Evolutionary conservation across 23 red algal species (phyloP).

Genomic region (Gracilaria gracilis): DNA sequence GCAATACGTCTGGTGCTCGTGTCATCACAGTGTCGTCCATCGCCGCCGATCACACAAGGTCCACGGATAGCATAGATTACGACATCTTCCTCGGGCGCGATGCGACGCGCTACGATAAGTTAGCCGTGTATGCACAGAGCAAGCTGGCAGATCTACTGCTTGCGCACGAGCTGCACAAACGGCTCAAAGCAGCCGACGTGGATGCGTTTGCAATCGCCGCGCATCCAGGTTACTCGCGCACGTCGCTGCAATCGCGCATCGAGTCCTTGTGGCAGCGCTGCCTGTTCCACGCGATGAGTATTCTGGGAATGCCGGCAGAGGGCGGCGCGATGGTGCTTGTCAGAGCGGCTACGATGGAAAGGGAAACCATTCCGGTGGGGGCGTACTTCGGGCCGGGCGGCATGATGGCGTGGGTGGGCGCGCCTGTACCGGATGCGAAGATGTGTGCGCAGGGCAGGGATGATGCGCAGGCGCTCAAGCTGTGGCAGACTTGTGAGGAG

Average conservation of each 20-base stretch:
- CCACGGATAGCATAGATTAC: constrained; percentile 9
- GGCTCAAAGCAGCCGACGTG: not conserved
- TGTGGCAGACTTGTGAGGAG: constrained; percentile 15
- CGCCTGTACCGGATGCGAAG: not conserved
- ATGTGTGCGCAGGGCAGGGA: not conserved
- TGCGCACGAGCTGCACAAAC: constrained; percentile 1
- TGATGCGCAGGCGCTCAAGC: constrained; percentile 1
- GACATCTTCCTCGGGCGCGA: not conserved
- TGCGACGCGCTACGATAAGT: not conserved
- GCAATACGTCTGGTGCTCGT: not conserved
- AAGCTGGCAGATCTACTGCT: not conserved
- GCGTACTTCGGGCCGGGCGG: not conserved
- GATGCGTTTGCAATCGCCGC: constrained; percentile 3
- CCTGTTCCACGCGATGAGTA: not conserved
- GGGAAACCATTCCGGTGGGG: not conserved
- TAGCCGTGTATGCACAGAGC: not conserved
- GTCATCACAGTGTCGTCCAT: constrained; percentile 24
- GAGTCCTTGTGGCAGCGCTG: not conserved
- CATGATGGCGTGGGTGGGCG: not conserved
- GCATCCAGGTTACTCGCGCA: constrained; percentile 23
- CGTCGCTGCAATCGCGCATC: not conserved
- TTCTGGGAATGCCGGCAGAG: not conserved
- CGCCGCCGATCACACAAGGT: not conserved
- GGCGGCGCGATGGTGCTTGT: not conserved
- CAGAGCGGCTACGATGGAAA: not conserved